Percentiles rank a stretch among this genome's conserved stretches.
These are phyloP conservation scores for Coemansia sp. DNA, from an alignment of 192 early-diverging fungal genomes.

Conservation along the genomic window DNA sequence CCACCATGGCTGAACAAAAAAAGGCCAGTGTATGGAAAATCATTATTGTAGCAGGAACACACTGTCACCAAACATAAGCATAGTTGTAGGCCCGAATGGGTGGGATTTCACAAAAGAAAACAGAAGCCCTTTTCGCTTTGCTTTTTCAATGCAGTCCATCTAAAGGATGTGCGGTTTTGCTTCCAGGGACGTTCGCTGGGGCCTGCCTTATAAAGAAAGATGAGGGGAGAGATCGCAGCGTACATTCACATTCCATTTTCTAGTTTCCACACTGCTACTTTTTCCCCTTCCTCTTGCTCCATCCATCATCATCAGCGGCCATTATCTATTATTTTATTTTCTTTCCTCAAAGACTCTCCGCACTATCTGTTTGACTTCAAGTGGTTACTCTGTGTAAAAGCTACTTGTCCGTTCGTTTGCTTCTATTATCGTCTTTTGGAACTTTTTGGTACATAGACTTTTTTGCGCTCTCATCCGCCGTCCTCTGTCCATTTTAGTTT, in stretches of 20 bases:
- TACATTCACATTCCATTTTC: constrained; percentile 1
- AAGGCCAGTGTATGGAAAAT: constrained; percentile 5
- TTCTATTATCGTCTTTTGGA: neutral
- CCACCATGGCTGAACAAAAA: neutral
- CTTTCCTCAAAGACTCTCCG: neutral
- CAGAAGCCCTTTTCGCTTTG: neutral
- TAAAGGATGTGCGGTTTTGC: constrained; percentile 1
- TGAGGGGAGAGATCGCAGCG: neutral
- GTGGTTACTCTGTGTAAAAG: too few species aligned
- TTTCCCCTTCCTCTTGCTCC: constrained; percentile 2
- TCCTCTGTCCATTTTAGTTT: neutral
- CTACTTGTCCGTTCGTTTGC: neutral
- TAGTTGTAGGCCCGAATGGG: neutral
- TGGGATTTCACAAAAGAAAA: neutral
- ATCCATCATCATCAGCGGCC: too few species aligned
- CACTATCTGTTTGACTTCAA: neutral
- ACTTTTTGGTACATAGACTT: neutral
- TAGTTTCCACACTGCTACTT: neutral
- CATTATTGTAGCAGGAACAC: neutral
- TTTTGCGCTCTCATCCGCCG: neutral
- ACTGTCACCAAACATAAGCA: neutral
- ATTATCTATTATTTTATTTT: neutral
- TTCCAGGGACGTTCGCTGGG: constrained; percentile 1
- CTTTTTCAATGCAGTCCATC: constrained; percentile 3
- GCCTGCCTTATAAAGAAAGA: neutral